A percentile compares a stretch with the other conserved stretches of the same genome.
Conservation (phyloP, 768 basidiomycete genomes). For the Termitomyces heimii region DNA sequence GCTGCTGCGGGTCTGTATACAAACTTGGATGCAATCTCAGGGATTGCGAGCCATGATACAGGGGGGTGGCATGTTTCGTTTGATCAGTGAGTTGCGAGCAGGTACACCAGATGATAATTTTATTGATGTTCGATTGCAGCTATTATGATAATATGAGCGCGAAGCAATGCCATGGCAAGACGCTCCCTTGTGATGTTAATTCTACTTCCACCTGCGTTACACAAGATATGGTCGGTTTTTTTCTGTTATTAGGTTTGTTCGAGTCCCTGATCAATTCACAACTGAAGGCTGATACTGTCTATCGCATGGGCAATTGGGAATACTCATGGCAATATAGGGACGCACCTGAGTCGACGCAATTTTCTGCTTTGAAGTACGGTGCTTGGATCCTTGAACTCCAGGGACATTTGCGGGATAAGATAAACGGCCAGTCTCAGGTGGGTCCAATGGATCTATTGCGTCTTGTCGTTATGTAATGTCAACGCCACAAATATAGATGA, state of each 20-base stretch:
- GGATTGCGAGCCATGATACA: conserved; percentile 30
- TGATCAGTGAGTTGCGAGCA: conserved; percentile 36
- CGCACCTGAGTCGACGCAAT: conserved; percentile 35
- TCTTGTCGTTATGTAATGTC: neutral
- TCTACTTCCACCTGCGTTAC: conserved; percentile 37
- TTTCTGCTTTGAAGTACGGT: conserved; percentile 38
- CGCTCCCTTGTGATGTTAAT: conserved; percentile 39
- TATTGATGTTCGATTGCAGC: conserved; percentile 16
- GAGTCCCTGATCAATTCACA: neutral
- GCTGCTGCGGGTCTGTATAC: conserved; percentile 32
- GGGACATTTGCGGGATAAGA: conserved; percentile 29
- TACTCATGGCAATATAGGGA: conserved; percentile 48
- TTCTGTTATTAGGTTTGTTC: neutral
- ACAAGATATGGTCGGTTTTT: conserved; percentile 29
- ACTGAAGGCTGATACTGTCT: conserved; percentile 41
- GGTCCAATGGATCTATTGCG: no score
- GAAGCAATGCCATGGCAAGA: conserved; percentile 42
- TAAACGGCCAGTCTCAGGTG: conserved; percentile 31
- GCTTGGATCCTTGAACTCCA: conserved; percentile 42
- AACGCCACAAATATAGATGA: neutral
- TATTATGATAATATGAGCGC: conserved; percentile 49
- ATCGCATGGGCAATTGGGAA: conserved; percentile 55
- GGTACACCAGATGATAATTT: neutral
- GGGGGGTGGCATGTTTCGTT: conserved; percentile 46
- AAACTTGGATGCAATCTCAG: conserved; percentile 36